A percentile compares a stretch with the other conserved stretches of the same genome.
These are phyloP conservation scores for Phytopythium cucurbitacearum DNA, from an alignment of 352 stramenopile genomes.

Conservation along the genomic window DNA sequence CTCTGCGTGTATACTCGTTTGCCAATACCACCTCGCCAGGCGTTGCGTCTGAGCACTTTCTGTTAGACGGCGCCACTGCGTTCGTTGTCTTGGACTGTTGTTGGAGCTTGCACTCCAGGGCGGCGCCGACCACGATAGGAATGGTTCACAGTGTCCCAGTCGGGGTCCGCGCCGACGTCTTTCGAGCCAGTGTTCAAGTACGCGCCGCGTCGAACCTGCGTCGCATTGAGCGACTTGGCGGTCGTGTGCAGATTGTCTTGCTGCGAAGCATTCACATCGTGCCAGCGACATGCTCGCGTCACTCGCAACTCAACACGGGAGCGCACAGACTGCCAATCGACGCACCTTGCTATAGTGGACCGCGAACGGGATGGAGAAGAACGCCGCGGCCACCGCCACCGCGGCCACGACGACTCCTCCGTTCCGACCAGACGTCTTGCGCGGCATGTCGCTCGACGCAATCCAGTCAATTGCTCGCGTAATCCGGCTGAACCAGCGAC, in stretches of 20 bases:
- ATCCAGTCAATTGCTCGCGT: conserved; percentile 4
- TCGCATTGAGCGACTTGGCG: conserved; percentile 56
- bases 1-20: background rate
- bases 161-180: conserved; percentile 74
- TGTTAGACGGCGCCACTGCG: conserved; percentile 1
- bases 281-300: background rate
- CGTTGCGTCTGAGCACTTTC: too few relatives aligned
- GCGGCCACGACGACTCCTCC: conserved; percentile 36
- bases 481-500: background rate
- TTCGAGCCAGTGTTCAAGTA: conserved; percentile 81
- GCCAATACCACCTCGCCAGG: too few relatives aligned
- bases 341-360: conserved; percentile 64
- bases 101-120: conserved; percentile 15
- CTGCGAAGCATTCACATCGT: conserved; percentile 16
- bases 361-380: conserved; percentile 74
- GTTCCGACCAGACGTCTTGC: conserved; percentile 18
- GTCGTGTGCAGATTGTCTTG: conserved; percentile 52
- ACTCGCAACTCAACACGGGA: background rate
- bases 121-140: conserved; percentile 51
- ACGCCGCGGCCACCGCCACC: conserved; percentile 40
- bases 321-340: background rate
- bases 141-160: conserved; percentile 76
- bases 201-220: conserved; percentile 70
- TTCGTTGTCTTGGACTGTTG: conserved; percentile 7
- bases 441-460: conserved; percentile 1